Evolutionary conservation across 2,329 filamentous ascomycete genomes (phyloP).

Genomic region (Botrytis paeoniae): DNA sequence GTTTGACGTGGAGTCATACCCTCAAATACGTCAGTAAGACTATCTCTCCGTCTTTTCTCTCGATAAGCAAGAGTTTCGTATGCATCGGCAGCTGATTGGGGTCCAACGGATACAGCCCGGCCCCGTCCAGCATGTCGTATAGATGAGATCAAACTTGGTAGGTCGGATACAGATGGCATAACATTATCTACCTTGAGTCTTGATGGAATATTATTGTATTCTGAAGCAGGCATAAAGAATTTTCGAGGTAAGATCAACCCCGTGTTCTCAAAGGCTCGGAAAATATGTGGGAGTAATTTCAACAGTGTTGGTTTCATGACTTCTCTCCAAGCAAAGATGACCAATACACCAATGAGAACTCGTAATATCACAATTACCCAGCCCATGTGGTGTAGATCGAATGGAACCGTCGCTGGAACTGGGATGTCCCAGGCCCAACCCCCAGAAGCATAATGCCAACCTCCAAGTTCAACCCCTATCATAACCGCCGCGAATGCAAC

Average conservation of each 20-base stretch:
- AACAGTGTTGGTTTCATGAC: slow-evolving; percentile 82
- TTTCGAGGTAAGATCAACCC: slow-evolving; percentile 79
- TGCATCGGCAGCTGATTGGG: slow-evolving; percentile 92
- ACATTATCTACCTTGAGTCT: slow-evolving; percentile 79
- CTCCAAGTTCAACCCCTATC: slow-evolving; percentile 77
- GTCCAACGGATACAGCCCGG: slow-evolving; percentile 83
- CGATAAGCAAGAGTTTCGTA: slow-evolving; percentile 94
- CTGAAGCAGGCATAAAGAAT: slow-evolving; percentile 85
- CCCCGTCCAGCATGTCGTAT: slow-evolving; percentile 76
- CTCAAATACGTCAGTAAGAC: slow-evolving; percentile 38
- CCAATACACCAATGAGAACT: slow-evolving; percentile 73
- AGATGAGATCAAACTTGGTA: slow-evolving; percentile 76
- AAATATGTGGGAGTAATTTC: slow-evolving; percentile 75
- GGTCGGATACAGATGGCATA: slow-evolving; percentile 82
- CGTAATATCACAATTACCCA: slow-evolving; percentile 61
- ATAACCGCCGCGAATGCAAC: slow-evolving; percentile 89
- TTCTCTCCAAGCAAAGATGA: slow-evolving; percentile 88
- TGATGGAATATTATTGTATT: slow-evolving; percentile 81
- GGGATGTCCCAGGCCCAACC: slow-evolving; percentile 50
- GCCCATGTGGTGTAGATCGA: slow-evolving; percentile 65
- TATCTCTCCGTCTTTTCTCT: slow-evolving; percentile 64
- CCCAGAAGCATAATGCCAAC: slow-evolving; percentile 66
- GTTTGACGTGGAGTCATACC: slow-evolving; percentile 25
- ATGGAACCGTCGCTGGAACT: slow-evolving; percentile 57
- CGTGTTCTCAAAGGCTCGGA: slow-evolving; percentile 76